Base-by-base conservation (phyloP, 75 land plant species). In the Ceratopteris richardii region DNA sequence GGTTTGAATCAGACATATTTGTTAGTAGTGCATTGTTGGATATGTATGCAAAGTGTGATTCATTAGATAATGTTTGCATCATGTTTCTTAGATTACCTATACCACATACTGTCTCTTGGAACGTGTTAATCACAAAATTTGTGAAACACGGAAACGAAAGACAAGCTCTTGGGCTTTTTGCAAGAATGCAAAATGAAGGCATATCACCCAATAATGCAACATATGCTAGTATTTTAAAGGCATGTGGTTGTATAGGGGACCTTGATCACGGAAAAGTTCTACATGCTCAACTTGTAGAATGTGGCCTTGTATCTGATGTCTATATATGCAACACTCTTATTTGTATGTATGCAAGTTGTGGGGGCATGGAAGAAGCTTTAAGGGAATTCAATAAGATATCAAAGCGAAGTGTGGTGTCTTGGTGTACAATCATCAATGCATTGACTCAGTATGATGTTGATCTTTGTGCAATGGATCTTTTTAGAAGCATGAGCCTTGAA, bases 341-440 rank as follows among this genome's bases (percentile, higher is more conserved):
- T 12, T 50, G 56, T 26, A 67, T 67, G 72, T 70, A 70, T 41
- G 43, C 61, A 19, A 57, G 55, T 16, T 70, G 73, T 53, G 61
- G 62, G 21, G 44, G 53, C 29, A 36, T 66, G 51, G 62, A 57
- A 11, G 69, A 65, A 13, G 73, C 73, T 19, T 50, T 25, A 5
- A 14, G 10, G 0, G 63, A 23, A 30, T 61, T 61, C 28, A 33
- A 44, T 18, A n/a, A 23, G 17, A 71, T 80, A 21, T 19, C 9
- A 20, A 54, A 50, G 18, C 16, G 36, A 1, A 78, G 75, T 57
- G 33, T 69, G 19, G 70, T 62, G 41, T 73, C 37, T 18, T 85
- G 88, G 84, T 77, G 81, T 31, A 16, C 54, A 31, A 58, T 78
- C 47, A 65, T 85, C 0, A 46, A 63, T 3, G 65, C 63, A n/a